phyloP scores from a whole-genome alignment of 1,284 basidiomycete genomes.

The Sanghuangporus weigelae region DNA sequence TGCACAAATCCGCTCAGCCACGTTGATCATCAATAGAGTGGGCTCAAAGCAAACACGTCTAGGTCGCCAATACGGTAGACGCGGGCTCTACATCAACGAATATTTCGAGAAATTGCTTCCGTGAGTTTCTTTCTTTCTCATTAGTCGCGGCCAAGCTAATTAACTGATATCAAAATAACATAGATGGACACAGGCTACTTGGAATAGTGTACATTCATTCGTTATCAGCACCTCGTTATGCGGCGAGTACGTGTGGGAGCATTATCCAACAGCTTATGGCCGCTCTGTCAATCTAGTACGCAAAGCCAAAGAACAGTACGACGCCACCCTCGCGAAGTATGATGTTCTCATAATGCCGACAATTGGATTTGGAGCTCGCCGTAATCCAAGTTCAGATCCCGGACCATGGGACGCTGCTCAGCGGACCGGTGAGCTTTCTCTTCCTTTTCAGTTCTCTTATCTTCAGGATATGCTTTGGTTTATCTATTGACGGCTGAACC shows the following conservation, averaged over 20 bases:
- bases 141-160: background rate
- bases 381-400: background rate
- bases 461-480: background rate
- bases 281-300: conserved; percentile 37
- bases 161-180: too few species aligned
- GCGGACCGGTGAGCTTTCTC: background rate
- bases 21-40: conserved; percentile 23
- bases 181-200: conserved; percentile 34
- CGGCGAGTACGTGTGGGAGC: conserved; percentile 25
- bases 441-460: background rate
- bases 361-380: conserved; percentile 23
- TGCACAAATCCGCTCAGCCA: conserved; percentile 23
- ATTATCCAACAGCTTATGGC: conserved; percentile 30
- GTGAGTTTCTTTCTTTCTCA: background rate
- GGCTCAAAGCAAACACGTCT: conserved; percentile 21
- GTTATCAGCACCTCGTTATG: conserved; percentile 17
- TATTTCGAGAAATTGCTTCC: conserved; percentile 33
- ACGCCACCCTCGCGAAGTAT: conserved; percentile 31
- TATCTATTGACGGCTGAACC: background rate
- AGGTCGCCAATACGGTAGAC: conserved; percentile 27
- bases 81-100: conserved; percentile 35
- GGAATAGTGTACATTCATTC: conserved; percentile 28
- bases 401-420: background rate
- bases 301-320: conserved; percentile 36
- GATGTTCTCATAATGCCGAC: conserved; percentile 45